A percentile compares a stretch with the other conserved stretches of the same genome.
Conservation (phyloP, 1,139 yeast species). For the Protomyces inundatus region DNA sequence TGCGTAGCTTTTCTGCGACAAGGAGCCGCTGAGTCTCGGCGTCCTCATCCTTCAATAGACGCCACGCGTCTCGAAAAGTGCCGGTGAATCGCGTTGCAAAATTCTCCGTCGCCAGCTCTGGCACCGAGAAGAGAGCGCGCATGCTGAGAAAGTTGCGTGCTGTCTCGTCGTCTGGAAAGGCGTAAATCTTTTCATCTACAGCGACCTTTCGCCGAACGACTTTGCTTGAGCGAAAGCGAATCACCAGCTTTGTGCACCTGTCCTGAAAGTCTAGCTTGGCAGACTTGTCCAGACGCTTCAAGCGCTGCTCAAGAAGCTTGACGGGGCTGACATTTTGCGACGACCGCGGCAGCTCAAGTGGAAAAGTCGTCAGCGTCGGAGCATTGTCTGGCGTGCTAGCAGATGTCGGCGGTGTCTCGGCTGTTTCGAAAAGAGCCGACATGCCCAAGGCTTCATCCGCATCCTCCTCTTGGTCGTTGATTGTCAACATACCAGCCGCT, state of each 20-base stretch:
- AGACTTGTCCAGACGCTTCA: slow-evolving; percentile 17
- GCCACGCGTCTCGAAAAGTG: slow-evolving; percentile 10
- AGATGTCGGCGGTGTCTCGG: not conserved
- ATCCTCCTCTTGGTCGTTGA: not conserved
- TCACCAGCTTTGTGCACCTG: not conserved
- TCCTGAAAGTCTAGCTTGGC: slow-evolving; percentile 3
- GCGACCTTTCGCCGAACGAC: not conserved
- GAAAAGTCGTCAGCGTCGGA: not conserved
- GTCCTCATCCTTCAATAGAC: slow-evolving; percentile 13
- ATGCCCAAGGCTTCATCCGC: not conserved
- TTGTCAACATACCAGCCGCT: not conserved
- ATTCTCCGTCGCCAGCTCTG: slow-evolving; percentile 15
- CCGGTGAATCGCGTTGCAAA: slow-evolving; percentile 18
- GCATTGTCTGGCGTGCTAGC: not conserved
- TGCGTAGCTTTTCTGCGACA: slow-evolving; percentile 8
- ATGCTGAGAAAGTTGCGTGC: slow-evolving; percentile 8
- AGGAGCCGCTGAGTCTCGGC: not conserved
- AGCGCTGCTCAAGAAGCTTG: slow-evolving; percentile 6
- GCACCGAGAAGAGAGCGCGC: slow-evolving; percentile 17
- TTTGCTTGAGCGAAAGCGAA: slow-evolving; percentile 20
- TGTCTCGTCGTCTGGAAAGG: slow-evolving; percentile 13
- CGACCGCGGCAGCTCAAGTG: slow-evolving; percentile 6
- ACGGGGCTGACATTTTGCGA: slow-evolving; percentile 15
- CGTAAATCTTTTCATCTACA: not conserved
- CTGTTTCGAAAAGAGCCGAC: not conserved